Conservation (phyloP, 164 flowering plant genomes). For the Aristolochia fimbriata region DNA sequence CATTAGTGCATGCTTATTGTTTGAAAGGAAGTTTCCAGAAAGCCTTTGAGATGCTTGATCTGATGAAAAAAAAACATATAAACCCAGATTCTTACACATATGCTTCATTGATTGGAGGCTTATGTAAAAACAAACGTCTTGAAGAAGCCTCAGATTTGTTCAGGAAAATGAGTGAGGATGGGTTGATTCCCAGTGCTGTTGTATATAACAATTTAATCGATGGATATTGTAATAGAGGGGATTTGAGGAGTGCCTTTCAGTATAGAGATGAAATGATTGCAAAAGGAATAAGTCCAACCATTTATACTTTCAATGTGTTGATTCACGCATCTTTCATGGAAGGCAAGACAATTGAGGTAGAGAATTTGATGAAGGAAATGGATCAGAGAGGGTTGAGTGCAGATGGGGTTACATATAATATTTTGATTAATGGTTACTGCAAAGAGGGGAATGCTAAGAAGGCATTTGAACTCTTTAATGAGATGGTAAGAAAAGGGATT, state of each 20-base stretch:
- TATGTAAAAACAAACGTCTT: slow-evolving; percentile 54
- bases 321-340: slow-evolving; percentile 68
- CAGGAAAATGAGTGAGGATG: slow-evolving; percentile 39
- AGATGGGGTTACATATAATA: slow-evolving; percentile 69
- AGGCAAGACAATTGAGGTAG: slow-evolving; percentile 35
- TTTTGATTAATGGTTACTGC: slow-evolving; percentile 70
- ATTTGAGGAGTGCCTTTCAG: slow-evolving; percentile 41
- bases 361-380: slow-evolving; percentile 59
- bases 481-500: slow-evolving; percentile 53
- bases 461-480: slow-evolving; percentile 55
- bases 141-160: slow-evolving; percentile 51
- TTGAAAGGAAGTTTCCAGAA: slow-evolving; percentile 36
- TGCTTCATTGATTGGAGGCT: slow-evolving; percentile 45
- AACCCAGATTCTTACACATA: slow-evolving; percentile 56
- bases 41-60: slow-evolving; percentile 32
- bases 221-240: slow-evolving; percentile 61
- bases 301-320: slow-evolving; percentile 60
- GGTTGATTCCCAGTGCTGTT: slow-evolving; percentile 47
- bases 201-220: slow-evolving; percentile 61
- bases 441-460: slow-evolving; percentile 45
- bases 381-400: slow-evolving; percentile 28
- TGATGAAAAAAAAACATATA: slow-evolving; percentile 47
- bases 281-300: slow-evolving; percentile 44
- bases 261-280: slow-evolving; percentile 61
- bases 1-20: slow-evolving; percentile 63